Conservation (phyloP, 1,284 basidiomycete species). For the Ganoderma lingzhi region DNA sequence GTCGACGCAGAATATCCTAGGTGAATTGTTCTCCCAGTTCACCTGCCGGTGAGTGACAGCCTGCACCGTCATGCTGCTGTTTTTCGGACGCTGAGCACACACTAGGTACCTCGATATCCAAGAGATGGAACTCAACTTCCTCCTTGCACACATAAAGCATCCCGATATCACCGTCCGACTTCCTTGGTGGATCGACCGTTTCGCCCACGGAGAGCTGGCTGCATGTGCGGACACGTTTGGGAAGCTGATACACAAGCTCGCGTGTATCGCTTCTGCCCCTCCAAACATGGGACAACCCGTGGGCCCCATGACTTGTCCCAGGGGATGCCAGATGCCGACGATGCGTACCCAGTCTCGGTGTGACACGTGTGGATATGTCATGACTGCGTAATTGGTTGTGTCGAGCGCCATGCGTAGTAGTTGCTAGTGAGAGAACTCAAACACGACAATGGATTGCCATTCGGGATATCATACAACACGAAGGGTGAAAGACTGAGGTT, state of each 20-base stretch:
- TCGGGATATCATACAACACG: neutral
- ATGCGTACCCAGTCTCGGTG: conserved; percentile 16
- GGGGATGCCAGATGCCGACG: conserved; percentile 14
- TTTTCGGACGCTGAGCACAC: neutral
- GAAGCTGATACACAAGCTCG: conserved; percentile 21
- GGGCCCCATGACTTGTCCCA: neutral
- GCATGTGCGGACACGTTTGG: conserved; percentile 22
- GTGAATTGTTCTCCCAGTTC: conserved; percentile 34
- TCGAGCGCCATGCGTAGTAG: neutral
- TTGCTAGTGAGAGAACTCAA: neutral
- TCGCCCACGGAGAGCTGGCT: conserved; percentile 24
- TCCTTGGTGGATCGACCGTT: conserved; percentile 22
- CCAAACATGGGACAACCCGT: neutral
- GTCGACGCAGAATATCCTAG: conserved; percentile 25
- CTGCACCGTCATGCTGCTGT: neutral
- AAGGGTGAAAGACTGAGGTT: neutral
- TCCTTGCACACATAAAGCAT: conserved; percentile 20
- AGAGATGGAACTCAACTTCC: conserved; percentile 24
- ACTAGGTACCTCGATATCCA: conserved; percentile 22
- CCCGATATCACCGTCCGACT: conserved; percentile 21
- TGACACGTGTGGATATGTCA: conserved; percentile 11
- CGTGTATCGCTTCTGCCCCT: neutral
- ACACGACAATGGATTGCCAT: neutral
- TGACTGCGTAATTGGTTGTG: neutral
- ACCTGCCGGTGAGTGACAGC: conserved; percentile 22